Conservation (phyloP, 192 early-diverging fungal species). For the Rhizophlyctis rosea region DNA sequence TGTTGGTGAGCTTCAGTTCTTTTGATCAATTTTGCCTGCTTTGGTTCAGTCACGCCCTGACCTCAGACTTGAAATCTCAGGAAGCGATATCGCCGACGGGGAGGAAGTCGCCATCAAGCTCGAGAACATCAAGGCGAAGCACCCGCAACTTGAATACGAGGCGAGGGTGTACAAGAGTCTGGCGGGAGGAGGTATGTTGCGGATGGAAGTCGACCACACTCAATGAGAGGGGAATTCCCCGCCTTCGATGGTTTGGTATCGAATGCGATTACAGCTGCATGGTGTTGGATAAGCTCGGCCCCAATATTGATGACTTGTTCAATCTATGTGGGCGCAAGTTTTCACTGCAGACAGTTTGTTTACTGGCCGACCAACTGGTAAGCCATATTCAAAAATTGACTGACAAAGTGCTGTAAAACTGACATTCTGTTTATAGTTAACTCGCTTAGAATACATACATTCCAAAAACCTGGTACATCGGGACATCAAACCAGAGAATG, state of each 20-base stretch:
- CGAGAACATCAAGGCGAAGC: constrained; percentile 89
- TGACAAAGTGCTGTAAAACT: no score
- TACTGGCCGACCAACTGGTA: constrained; percentile 63
- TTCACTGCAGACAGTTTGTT: constrained; percentile 56
- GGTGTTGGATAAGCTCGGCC: constrained; percentile 62
- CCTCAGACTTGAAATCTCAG: no score
- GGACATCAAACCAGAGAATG: constrained; percentile 64
- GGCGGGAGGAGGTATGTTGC: constrained; percentile 69
- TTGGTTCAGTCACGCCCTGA: no score
- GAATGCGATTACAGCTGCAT: constrained; percentile 63
- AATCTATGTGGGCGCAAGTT: constrained; percentile 66
- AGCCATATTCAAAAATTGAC: no score
- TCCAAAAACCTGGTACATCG: constrained; percentile 67
- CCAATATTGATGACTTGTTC: constrained; percentile 59
- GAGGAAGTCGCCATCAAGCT: constrained; percentile 99
- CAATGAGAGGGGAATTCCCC: constrained; percentile 64
- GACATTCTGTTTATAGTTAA: constrained; percentile 51
- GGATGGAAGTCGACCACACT: background rate
- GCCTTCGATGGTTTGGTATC: constrained; percentile 58
- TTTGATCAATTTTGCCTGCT: no score
- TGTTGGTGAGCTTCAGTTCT: no score
- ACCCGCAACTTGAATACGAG: constrained; percentile 98
- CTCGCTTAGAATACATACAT: constrained; percentile 63
- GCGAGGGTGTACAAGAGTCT: constrained; percentile 92
- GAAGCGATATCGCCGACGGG: constrained; percentile 80